These are phyloP conservation scores for Sophora flavescens DNA, from an alignment of 306 rosid genomes.

Conservation along the genomic window DNA sequence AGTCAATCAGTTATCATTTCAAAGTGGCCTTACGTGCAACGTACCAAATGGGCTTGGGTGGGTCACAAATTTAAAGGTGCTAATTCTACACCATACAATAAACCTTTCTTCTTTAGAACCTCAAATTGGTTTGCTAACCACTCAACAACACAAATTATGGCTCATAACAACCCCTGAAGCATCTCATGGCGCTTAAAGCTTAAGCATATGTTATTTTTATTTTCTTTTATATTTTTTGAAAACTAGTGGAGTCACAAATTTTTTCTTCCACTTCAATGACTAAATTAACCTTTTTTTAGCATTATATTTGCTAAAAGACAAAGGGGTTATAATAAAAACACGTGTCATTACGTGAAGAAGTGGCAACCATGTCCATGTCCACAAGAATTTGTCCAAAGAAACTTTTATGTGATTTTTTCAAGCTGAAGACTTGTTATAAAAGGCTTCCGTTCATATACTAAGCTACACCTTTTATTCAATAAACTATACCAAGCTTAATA, in stretches of 20 bases:
- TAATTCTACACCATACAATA: slow-evolving; percentile 66
- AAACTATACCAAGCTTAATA: slow-evolving; percentile 33
- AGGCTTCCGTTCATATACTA: slow-evolving; percentile 27
- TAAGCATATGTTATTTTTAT: slow-evolving; percentile 29
- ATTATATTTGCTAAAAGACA: slow-evolving; percentile 22
- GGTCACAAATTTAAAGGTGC: slow-evolving; percentile 54
- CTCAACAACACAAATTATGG: slow-evolving; percentile 59
- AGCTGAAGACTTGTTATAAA: slow-evolving; percentile 40
- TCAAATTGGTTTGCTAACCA: slow-evolving; percentile 56
- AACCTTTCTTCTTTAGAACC: slow-evolving; percentile 48
- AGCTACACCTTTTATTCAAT: slow-evolving; percentile 23
- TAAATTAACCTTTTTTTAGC: slow-evolving; percentile 22
- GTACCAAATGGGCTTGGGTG: slow-evolving; percentile 52
- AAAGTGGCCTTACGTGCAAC: slow-evolving; percentile 48
- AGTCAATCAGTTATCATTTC: slow-evolving; percentile 51
- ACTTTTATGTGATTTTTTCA: slow-evolving; percentile 18
- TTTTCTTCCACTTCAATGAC: slow-evolving; percentile 24
- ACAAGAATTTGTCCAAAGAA: slow-evolving; percentile 41
- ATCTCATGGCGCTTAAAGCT: slow-evolving; percentile 42
- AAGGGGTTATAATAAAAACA: slow-evolving; percentile 33
- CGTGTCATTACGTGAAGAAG: slow-evolving; percentile 49
- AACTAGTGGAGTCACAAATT: slow-evolving; percentile 54
- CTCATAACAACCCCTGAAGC: slow-evolving; percentile 48
- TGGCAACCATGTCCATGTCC: slow-evolving; percentile 57
- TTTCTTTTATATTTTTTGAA: slow-evolving; percentile 42